phyloP scores from a whole-genome alignment of 768 basidiomycete genomes.

The Grammothele lineata region DNA sequence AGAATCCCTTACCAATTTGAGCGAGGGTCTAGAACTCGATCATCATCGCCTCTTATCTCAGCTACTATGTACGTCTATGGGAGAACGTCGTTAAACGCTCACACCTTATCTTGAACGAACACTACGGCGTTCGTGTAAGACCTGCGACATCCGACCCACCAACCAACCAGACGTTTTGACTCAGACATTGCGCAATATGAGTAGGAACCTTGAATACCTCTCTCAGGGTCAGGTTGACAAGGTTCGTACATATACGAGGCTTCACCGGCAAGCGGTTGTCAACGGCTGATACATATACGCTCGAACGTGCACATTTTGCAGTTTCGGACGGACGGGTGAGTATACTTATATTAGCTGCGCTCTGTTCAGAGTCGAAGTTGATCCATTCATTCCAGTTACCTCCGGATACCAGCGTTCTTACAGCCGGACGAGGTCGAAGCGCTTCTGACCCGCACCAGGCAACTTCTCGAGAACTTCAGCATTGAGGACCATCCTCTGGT shows the following conservation, averaged over 20 bases:
- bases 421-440: conserved; percentile 47
- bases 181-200: too few species aligned
- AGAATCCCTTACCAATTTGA: too few species aligned
- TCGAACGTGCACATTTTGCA: conserved; percentile 18
- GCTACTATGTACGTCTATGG: too few species aligned
- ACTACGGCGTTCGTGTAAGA: too few species aligned
- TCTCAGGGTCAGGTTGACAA: conserved; percentile 54
- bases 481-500: conserved; percentile 80
- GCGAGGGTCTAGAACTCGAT: too few species aligned
- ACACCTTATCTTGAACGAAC: too few species aligned
- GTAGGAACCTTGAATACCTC: conserved; percentile 40
- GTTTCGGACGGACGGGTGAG: conserved; percentile 61
- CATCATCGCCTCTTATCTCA: too few species aligned
- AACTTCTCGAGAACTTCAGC: conserved; percentile 75
- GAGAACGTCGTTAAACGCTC: too few species aligned
- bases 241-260: too few species aligned
- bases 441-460: conserved; percentile 66
- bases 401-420: conserved; percentile 75
- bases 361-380: neutral
- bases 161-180: too few species aligned
- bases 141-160: too few species aligned
- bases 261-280: too few species aligned
- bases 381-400: conserved; percentile 48
- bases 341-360: neutral
- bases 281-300: neutral